Conservation (phyloP, 306 rosid species). For the Bauhinia variegata region DNA sequence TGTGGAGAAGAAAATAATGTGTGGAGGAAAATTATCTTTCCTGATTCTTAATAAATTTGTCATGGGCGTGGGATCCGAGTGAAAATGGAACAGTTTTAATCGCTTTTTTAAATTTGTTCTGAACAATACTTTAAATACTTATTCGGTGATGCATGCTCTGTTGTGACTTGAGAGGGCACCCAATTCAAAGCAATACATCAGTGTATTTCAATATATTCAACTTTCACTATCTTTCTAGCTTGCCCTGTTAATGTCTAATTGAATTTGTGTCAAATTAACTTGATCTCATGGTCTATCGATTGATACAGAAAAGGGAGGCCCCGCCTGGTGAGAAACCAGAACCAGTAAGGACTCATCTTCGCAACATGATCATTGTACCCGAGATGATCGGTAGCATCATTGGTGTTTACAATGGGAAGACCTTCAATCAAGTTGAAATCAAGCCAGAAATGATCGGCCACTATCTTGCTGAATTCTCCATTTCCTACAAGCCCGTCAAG, state of each 20-base stretch:
- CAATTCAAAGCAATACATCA: neutral
- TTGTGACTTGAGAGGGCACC: no score
- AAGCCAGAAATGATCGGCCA: slow-evolving; percentile 60
- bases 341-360: slow-evolving; percentile 42
- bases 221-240: neutral
- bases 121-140: no score
- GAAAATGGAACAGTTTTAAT: no score
- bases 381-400: slow-evolving; percentile 56
- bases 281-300: neutral
- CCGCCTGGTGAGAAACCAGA: slow-evolving; percentile 47
- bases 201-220: neutral
- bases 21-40: neutral
- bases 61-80: no score
- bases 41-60: neutral
- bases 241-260: neutral
- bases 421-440: slow-evolving; percentile 61
- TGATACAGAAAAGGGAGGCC: slow-evolving; percentile 45
- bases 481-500: slow-evolving; percentile 42
- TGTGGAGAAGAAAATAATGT: no score
- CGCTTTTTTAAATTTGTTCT: no score
- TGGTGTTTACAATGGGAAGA: slow-evolving; percentile 53
- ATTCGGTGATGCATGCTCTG: no score
- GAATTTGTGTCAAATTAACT: neutral
- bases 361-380: slow-evolving; percentile 54
- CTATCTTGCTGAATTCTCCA: slow-evolving; percentile 48